phyloP scores from a whole-genome alignment of 225 moss, liverwort and hornwort genomes.

The Bryum argenteum region DNA sequence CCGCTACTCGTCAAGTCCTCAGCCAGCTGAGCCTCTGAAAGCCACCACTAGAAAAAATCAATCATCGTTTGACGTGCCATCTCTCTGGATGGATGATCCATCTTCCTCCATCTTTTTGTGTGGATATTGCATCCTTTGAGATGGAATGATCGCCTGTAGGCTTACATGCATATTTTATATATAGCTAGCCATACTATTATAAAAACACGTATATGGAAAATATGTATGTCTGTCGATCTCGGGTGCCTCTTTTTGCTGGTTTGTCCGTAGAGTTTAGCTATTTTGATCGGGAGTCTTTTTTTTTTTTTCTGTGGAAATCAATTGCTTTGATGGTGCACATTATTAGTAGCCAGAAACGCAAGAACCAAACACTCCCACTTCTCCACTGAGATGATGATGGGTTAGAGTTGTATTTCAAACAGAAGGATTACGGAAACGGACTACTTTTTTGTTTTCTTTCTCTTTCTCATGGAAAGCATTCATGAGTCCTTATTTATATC shows the following conservation, averaged over 20 bases:
- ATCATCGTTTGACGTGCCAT: constrained; percentile 99
- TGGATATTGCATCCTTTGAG: constrained; percentile 83
- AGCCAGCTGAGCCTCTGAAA: constrained; percentile 95
- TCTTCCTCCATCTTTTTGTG: constrained; percentile 33
- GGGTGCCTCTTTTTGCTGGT: constrained; percentile 53
- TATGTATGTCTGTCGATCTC: constrained; percentile 56
- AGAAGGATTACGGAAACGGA: too few relatives aligned
- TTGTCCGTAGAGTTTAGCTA: constrained; percentile 37
- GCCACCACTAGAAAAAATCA: constrained; percentile 55
- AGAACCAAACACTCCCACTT: too few relatives aligned
- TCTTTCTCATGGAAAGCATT: too few relatives aligned
- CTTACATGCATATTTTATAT: constrained; percentile 61
- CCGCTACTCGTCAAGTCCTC: constrained; percentile 89
- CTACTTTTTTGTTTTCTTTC: too few relatives aligned
- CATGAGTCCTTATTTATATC: too few relatives aligned
- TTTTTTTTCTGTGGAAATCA: constrained; percentile 34
- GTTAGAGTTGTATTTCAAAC: too few relatives aligned
- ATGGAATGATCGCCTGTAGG: constrained; percentile 70
- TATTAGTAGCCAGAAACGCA: too few relatives aligned
- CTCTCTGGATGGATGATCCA: constrained; percentile 98
- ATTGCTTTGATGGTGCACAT: constrained; percentile 17
- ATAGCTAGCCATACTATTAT: constrained; percentile 50
- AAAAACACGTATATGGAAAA: constrained; percentile 44
- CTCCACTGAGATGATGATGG: too few relatives aligned
- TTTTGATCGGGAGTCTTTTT: constrained; percentile 49